Evolutionary conservation across 1,139 yeast species (phyloP).

Genomic region (Sugiyamaella japonica): DNA sequence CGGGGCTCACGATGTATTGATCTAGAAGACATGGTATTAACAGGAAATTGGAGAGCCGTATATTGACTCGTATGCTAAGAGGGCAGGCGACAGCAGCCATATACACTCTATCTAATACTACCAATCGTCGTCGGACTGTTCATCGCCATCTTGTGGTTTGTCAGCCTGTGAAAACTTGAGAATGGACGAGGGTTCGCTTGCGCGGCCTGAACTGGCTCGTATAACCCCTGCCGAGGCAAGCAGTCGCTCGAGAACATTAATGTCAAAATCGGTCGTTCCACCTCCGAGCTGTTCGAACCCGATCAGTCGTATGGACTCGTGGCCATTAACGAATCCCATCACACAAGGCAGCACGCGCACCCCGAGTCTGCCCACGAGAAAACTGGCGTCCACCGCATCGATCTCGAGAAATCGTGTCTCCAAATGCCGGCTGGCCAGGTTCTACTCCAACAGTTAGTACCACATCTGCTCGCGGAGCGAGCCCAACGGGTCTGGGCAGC

Average conservation of each 20-base stretch:
- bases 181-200: background rate
- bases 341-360: conserved; percentile 73
- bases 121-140: conserved; percentile 10
- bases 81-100: too few relatives aligned
- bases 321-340: conserved; percentile 59
- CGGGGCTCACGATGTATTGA: background rate
- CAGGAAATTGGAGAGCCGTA: too few relatives aligned
- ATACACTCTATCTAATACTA: too few relatives aligned
- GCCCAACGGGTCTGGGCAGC: background rate
- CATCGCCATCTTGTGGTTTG: conserved; percentile 6
- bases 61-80: too few relatives aligned
- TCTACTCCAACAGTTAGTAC: conserved; percentile 13
- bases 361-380: conserved; percentile 60
- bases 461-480: background rate
- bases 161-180: conserved; percentile 4
- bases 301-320: conserved; percentile 57
- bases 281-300: conserved; percentile 65
- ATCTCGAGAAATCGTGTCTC: conserved; percentile 55
- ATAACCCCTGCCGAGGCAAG: conserved; percentile 29
- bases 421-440: conserved; percentile 59
- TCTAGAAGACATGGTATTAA: too few relatives aligned
- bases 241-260: conserved; percentile 49
- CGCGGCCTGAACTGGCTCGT: conserved; percentile 2
- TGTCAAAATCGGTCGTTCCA: conserved; percentile 41
- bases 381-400: conserved; percentile 69